Percentiles rank a stretch among this genome's conserved stretches.
phyloP scores from a whole-genome alignment of 495 filamentous ascomycete genomes.

The Penicillium ochrochloron region DNA sequence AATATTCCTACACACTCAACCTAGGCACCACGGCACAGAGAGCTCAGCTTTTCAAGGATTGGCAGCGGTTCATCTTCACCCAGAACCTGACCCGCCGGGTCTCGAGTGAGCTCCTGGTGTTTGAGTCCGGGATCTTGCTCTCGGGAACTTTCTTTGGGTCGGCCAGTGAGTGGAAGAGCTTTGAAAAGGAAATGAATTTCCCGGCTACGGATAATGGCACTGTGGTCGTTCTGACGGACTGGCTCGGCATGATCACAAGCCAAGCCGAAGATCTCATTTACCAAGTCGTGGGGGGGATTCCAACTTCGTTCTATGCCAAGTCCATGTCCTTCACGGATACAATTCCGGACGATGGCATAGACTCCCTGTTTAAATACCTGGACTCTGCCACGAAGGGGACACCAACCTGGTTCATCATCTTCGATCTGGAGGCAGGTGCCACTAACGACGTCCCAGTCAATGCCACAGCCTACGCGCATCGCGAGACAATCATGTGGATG shows the following conservation, averaged over 20 bases:
- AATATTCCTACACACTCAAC: constrained; percentile 44
- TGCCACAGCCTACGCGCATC: constrained; percentile 51
- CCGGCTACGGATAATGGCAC: constrained; percentile 34
- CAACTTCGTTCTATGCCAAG: constrained; percentile 51
- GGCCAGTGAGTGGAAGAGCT: constrained; percentile 41
- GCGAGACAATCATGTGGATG: constrained; percentile 51
- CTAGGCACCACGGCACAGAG: constrained; percentile 34
- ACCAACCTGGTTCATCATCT: constrained; percentile 49
- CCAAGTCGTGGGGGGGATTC: constrained; percentile 34
- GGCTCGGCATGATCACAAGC: constrained; percentile 55
- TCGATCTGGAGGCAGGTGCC: constrained; percentile 50
- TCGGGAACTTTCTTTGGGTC: constrained; percentile 49
- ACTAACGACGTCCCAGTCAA: constrained; percentile 41
- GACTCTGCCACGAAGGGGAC: constrained; percentile 50
- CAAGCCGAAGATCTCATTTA: constrained; percentile 51
- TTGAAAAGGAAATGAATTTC: constrained; percentile 37
- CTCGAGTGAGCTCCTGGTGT: constrained; percentile 40
- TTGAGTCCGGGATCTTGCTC: constrained; percentile 35
- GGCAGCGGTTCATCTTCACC: constrained; percentile 42
- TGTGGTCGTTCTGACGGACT: constrained; percentile 55
- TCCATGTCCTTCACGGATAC: constrained; percentile 56
- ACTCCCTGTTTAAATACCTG: constrained; percentile 47
- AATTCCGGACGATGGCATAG: constrained; percentile 40
- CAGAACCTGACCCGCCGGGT: constrained; percentile 58
- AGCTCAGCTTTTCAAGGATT: constrained; percentile 43